These are phyloP conservation scores for Lathyrus aphaca DNA, from an alignment of 306 rosid species.

Conservation along the genomic window DNA sequence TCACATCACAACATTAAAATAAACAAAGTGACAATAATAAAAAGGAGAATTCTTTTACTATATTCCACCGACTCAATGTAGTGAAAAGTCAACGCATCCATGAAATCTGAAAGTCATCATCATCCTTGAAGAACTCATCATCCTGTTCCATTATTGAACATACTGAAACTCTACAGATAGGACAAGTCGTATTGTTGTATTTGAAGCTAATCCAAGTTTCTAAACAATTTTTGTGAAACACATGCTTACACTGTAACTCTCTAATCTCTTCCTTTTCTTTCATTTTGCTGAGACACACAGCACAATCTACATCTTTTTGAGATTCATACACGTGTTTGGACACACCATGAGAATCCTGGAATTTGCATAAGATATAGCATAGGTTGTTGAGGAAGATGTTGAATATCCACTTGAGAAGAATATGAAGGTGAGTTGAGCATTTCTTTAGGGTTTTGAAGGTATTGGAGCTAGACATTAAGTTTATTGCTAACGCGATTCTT, in stretches of 20 bases:
- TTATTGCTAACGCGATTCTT: slow-evolving; percentile 25
- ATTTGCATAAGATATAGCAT: not conserved
- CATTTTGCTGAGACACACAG: slow-evolving; percentile 52
- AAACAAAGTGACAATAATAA: no score
- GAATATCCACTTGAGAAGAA: not conserved
- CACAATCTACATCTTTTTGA: slow-evolving; percentile 43
- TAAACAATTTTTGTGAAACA: slow-evolving; percentile 53
- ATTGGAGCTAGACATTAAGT: not conserved
- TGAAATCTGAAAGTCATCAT: not conserved
- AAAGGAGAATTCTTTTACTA: no score
- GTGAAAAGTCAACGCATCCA: not conserved
- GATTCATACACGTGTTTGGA: not conserved
- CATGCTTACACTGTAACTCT: slow-evolving; percentile 50
- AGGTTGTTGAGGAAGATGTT: not conserved
- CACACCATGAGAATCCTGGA: not conserved
- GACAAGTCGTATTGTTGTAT: slow-evolving; percentile 43
- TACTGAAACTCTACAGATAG: slow-evolving; percentile 53
- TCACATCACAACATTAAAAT: no score
- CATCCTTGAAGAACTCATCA: not conserved
- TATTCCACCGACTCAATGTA: no score
- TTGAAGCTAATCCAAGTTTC: slow-evolving; percentile 45
- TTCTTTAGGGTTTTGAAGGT: not conserved
- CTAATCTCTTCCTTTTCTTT: slow-evolving; percentile 53
- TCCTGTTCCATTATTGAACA: not conserved
- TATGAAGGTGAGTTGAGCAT: not conserved